Evolutionary conservation across 2,329 filamentous ascomycete genomes (phyloP), one percentile per base, ranked within the genome.

Genomic region (Neopestalotiopsis clavispora): DNA sequence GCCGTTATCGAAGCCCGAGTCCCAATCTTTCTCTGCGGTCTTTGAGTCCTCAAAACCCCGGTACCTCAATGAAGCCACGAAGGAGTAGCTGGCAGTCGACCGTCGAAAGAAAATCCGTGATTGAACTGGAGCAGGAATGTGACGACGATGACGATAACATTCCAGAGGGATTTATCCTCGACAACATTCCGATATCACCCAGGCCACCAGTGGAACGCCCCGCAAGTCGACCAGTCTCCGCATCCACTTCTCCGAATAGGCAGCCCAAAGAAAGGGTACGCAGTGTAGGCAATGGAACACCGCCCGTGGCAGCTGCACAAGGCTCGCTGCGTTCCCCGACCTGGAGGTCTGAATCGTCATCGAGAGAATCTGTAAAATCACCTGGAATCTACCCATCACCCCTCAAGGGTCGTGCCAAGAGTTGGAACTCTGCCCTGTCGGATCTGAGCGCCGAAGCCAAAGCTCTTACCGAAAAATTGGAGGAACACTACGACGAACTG

Each of bases 151-250:
- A 94, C 67, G 92, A 94, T 75, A 89, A 93, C 68, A 91, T 96
- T 38, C 93, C 93, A 0, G 92, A 95, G 32, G 92, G 93, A 67
- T 87, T 93, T 30, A 86, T 94, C 66, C 87, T 96, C 61, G 92
- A 94, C 80, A 96, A 96, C 72, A 91, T 96, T 2, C 93, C 93
- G 4, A 89, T 96, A 60, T 95, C 93, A 0, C 93, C 93, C n/a
- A 85, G 90, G 1, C 89, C 89, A 1, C 82, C 83, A 1, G 82
- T 82, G 30, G 88, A 91, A 70, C 84, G 90, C 17, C 80, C 85
- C 0, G 82, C 82, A 6, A 91, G 87, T 75, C 82, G 83, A 52
- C 82, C 87, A 1, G 77, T 83, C 2, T 90, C 89, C 0, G 80
- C 85, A 4, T 83, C 85, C 0, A 83, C 85, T 3, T 89, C 87